Percentiles rank a stretch among this genome's conserved stretches.
phyloP scores from a whole-genome alignment of 306 rosid genomes.

The Inga oerstediana region DNA sequence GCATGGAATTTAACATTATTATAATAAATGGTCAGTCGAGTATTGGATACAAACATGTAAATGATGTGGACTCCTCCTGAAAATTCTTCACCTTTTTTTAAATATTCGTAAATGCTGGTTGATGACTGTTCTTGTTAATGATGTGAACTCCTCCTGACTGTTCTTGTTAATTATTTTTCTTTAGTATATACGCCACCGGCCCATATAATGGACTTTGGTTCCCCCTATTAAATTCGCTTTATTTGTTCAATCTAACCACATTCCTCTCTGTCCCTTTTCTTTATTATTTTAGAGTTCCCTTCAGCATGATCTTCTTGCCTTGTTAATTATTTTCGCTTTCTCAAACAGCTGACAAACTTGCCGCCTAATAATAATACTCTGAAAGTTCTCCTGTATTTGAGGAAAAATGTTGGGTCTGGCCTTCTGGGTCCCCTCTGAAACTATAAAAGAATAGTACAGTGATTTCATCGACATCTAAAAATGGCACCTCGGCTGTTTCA shows the following conservation, averaged over 20 bases:
- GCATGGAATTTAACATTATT: conserved; percentile 21
- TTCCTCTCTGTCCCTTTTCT: conserved; percentile 31
- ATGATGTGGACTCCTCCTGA: conserved; percentile 14
- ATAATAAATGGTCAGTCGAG: background rate
- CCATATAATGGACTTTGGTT: conserved; percentile 43
- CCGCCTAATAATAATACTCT: background rate
- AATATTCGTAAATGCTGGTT: conserved; percentile 33
- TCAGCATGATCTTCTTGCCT: background rate
- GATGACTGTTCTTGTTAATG: conserved; percentile 20
- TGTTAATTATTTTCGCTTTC: conserved; percentile 1
- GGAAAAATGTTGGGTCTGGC: background rate
- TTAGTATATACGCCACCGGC: conserved; percentile 34
- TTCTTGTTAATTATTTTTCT: conserved; percentile 15
- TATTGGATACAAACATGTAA: background rate
- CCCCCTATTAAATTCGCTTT: conserved; percentile 34
- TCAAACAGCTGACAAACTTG: background rate
- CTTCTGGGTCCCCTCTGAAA: conserved; percentile 19
- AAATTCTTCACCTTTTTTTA: conserved; percentile 17
- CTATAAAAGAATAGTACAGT: background rate
- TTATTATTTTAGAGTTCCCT: conserved; percentile 5
- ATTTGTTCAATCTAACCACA: conserved; percentile 36
- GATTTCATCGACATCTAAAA: conserved; percentile 2
- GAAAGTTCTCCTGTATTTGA: background rate
- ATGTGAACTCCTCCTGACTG: background rate
- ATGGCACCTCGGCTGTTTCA: background rate